Evolutionary conservation across 2,329 filamentous ascomycete species (phyloP).

Genomic region (Teratosphaeria gauchensis): DNA sequence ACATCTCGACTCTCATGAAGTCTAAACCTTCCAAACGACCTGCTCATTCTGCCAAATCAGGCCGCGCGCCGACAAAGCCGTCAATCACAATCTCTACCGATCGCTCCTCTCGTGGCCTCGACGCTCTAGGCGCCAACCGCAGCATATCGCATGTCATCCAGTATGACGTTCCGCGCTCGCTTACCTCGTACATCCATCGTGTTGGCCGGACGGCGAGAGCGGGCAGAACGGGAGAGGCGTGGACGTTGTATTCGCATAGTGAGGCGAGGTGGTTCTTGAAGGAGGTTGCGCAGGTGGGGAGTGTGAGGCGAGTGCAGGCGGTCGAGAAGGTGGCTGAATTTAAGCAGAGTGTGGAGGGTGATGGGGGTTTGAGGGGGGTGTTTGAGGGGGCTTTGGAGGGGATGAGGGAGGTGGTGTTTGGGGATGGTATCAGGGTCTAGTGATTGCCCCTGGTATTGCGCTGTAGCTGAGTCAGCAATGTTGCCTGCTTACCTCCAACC

Average conservation of each 20-base stretch:
- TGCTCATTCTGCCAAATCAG: not conserved
- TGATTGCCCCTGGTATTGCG: no score
- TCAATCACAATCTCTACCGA: conserved; percentile 71
- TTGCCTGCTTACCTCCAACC: no score
- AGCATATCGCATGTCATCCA: conserved; percentile 79
- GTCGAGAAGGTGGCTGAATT: conserved; percentile 31
- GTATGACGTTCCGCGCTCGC: conserved; percentile 77
- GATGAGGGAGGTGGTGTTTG: conserved; percentile 51
- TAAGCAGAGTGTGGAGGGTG: conserved; percentile 1
- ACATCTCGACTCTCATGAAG: conserved; percentile 23
- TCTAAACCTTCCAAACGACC: conserved; percentile 58
- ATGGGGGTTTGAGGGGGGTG: conserved; percentile 23
- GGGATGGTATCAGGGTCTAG: conserved; percentile 8
- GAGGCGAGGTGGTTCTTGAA: conserved; percentile 92
- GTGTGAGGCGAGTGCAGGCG: conserved; percentile 39
- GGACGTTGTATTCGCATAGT: conserved; percentile 72
- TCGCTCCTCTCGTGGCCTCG: conserved; percentile 83
- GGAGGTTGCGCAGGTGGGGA: conserved; percentile 55
- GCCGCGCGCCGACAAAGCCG: conserved; percentile 52
- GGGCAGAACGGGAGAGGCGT: conserved; percentile 64
- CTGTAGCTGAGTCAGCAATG: no score
- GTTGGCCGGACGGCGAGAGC: conserved; percentile 85
- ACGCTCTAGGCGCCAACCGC: conserved; percentile 38
- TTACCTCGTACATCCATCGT: conserved; percentile 80
- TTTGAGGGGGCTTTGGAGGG: conserved; percentile 49